Evolutionary conservation across 2,329 filamentous ascomycete genomes (phyloP).

Genomic region (Pleochaeta shiraiana): DNA sequence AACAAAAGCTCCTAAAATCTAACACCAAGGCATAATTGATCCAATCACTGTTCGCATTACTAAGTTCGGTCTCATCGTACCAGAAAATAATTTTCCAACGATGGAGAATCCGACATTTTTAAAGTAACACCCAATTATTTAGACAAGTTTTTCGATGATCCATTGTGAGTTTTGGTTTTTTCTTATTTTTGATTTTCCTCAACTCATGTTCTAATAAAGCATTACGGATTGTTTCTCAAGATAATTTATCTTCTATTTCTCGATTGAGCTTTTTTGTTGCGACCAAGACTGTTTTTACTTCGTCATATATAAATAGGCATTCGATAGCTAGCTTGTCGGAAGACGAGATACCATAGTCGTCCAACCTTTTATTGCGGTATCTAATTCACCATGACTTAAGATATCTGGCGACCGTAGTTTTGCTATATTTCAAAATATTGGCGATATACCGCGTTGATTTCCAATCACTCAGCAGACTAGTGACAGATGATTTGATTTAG

Average conservation of each 20-base stretch:
- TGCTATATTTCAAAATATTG: too few species aligned
- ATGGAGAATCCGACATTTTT: neutral
- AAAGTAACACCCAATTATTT: neutral
- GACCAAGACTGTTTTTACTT: too few species aligned
- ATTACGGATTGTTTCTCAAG: neutral
- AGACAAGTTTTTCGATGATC: neutral
- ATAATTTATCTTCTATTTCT: neutral
- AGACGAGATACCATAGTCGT: too few species aligned
- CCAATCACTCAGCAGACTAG: too few species aligned
- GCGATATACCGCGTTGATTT: too few species aligned
- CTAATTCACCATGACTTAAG: too few species aligned
- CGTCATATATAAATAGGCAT: too few species aligned
- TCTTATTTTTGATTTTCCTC: neutral
- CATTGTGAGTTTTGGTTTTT: neutral
- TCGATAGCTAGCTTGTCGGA: too few species aligned
- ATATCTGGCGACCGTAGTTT: too few species aligned
- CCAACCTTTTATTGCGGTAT: too few species aligned
- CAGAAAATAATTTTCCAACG: neutral
- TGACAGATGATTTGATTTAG: too few species aligned
- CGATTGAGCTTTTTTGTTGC: too few species aligned
- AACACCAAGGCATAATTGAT: neutral
- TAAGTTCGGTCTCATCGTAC: neutral
- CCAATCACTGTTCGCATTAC: neutral
- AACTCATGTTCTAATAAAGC: neutral
- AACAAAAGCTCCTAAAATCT: neutral